Evolutionary conservation across 345 rosid genomes (phyloP), one percentile per base, ranked within the genome.

Genomic region (Noccaea caerulescens): DNA sequence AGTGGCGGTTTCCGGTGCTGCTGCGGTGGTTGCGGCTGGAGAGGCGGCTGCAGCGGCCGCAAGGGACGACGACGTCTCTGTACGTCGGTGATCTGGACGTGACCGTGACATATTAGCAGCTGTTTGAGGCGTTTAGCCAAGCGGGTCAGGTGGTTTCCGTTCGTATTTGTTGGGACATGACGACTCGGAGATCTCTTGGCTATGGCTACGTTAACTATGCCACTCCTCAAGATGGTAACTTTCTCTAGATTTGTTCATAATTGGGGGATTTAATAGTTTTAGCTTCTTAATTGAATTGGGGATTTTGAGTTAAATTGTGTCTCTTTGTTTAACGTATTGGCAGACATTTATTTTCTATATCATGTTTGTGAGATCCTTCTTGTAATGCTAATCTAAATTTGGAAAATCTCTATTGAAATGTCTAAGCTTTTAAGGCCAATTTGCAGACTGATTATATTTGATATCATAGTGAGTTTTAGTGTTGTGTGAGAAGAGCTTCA

Each of bases 41-140:
- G 83, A 60, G 58, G 82, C n/a, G n/a, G n/a, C n/a, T 58, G 37
- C 90, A 83, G 65, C 84, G n/a, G n/a, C n/a, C n/a, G n/a, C 79
- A 44, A 84, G 73, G n/a, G n/a, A n/a, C n/a, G 46, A 80, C 96
- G 67, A 92, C 91, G 34, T 86, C 96, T 67, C 87, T 92, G 41
- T 92, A 86, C 43, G 95, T 90, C 8, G 96, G 98, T 14, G 98
- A 92, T 85, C 87, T 90, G 77, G 96, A 92, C 71, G 25, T 53
- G 9, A 79, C 54, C 10, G 96, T 92, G 41, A 85, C 84, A 32
- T 96, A 88, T 71, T 76, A 92, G 32, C 94, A 89, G 82, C 76
- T 92, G 51, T 92, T 82, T 61, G 89, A 92, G 79, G 77, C 86
- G 61, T 92, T 92, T 66, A 80, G 75, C 75, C 91, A 88, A 79